These are phyloP conservation scores for Amaranthus hypochondriacus DNA, from an alignment of 148 eudicot species.

Conservation along the genomic window DNA sequence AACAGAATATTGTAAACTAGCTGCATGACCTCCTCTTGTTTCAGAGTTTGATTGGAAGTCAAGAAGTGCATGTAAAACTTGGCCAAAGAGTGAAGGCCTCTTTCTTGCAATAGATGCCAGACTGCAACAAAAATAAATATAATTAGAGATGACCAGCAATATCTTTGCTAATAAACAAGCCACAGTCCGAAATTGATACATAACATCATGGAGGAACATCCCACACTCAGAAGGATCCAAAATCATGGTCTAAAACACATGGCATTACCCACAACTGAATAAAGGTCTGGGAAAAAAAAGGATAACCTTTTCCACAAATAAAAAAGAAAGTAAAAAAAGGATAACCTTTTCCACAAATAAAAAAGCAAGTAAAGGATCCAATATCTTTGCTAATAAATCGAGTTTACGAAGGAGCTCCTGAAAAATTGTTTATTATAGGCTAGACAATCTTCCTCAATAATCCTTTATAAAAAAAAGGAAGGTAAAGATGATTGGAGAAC, in stretches of 20 bases:
- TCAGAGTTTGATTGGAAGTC: conserved; percentile 62
- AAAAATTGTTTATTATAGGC: background rate
- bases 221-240: background rate
- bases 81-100: conserved; percentile 57
- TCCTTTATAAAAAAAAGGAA: background rate
- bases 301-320: no score
- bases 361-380: no score
- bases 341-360: no score
- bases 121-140: conserved; percentile 42
- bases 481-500: background rate
- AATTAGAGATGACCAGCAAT: conserved; percentile 16
- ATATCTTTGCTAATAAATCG: no score
- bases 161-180: background rate
- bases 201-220: background rate
- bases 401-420: no score
- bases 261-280: background rate
- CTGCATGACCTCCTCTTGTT: conserved; percentile 56
- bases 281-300: background rate
- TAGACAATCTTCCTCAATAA: background rate
- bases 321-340: no score
- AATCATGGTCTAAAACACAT: background rate
- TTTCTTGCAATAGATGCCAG: conserved; percentile 76
- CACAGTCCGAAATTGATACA: background rate
- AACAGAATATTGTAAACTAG: conserved; percentile 81
- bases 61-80: conserved; percentile 58